Evolutionary conservation across 2,329 filamentous ascomycete genomes (phyloP).

Genomic region (Mycocentrospora acerina): DNA sequence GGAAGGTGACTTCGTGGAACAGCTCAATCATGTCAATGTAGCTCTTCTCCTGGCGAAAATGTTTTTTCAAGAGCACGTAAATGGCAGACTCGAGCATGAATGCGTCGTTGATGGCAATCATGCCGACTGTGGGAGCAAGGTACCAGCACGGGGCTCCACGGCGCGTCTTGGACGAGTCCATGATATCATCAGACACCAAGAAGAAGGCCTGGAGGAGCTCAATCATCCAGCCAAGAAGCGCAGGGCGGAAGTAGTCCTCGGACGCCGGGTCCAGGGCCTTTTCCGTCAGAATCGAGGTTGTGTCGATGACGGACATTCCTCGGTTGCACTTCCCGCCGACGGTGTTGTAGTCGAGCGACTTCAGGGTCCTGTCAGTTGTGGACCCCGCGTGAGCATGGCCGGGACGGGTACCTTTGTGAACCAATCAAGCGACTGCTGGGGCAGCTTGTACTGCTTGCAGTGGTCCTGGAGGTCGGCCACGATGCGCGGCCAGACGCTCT

Average conservation of each 20-base stretch:
- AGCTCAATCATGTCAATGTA: slow-evolving; percentile 94
- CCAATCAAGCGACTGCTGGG: slow-evolving; percentile 79
- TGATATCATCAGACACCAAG: slow-evolving; percentile 97
- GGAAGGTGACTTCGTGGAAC: slow-evolving; percentile 91
- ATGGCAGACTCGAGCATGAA: slow-evolving; percentile 93
- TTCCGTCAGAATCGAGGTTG: slow-evolving; percentile 75
- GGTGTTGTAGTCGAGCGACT: slow-evolving; percentile 84
- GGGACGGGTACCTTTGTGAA: slow-evolving; percentile 67
- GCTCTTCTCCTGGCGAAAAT: slow-evolving; percentile 81
- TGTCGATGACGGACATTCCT: slow-evolving; percentile 96
- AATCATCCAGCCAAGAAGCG: slow-evolving; percentile 93
- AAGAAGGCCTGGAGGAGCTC: slow-evolving; percentile 99
- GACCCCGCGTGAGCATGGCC: slow-evolving; percentile 3
- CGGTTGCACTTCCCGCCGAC: slow-evolving; percentile 98
- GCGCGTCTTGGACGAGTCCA: slow-evolving; percentile 94
- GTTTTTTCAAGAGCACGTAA: slow-evolving; percentile 89
- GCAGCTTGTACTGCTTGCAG: slow-evolving; percentile 79
- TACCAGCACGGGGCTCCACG: slow-evolving; percentile 98
- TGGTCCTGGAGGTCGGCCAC: slow-evolving; percentile 78
- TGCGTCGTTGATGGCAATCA: slow-evolving; percentile 97
- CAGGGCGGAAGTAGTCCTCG: slow-evolving; percentile 79
- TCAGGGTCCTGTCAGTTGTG: slow-evolving; percentile 8
- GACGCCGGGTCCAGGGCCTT: slow-evolving; percentile 67
- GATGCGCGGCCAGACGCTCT: slow-evolving; percentile 84
- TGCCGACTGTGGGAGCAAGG: slow-evolving; percentile 81